phyloP scores from a whole-genome alignment of 2,329 filamentous ascomycete genomes.

The Trichoderma sp. region DNA sequence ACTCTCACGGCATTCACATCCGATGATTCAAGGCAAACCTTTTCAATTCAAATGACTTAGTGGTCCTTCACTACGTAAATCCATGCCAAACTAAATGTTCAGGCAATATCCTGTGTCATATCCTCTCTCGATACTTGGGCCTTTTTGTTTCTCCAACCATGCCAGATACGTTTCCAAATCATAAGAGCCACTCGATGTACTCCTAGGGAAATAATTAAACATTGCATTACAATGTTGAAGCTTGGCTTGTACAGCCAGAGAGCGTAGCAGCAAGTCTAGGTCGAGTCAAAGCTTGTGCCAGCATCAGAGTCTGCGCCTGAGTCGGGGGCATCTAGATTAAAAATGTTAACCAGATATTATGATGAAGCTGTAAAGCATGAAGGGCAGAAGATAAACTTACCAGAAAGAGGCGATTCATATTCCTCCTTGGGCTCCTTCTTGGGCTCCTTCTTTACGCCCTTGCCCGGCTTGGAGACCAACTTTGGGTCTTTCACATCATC shows the following conservation, averaged over 20 bases:
- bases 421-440: conserved; percentile 29
- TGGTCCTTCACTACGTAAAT: not conserved
- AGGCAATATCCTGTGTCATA: conserved; percentile 7
- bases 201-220: not conserved
- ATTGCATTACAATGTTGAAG: not conserved
- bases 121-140: not conserved
- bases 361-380: no score
- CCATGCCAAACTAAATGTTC: not conserved
- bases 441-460: conserved; percentile 26
- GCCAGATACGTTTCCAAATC: conserved; percentile 6
- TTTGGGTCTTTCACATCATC: conserved; percentile 29
- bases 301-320: conserved; percentile 9
- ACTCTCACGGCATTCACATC: not conserved
- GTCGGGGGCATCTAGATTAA: conserved; percentile 8
- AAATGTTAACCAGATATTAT: not conserved
- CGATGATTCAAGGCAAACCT: not conserved
- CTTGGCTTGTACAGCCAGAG: not conserved
- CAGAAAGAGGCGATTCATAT: conserved; percentile 33
- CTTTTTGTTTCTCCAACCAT: not conserved
- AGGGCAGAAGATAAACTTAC: conserved; percentile 26
- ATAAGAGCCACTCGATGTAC: not conserved
- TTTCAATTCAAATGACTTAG: not conserved
- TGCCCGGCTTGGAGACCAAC: not conserved
- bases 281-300: conserved; percentile 17
- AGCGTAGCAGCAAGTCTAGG: not conserved